Evolutionary conservation across 192 early-diverging fungal species (phyloP), one percentile per base, ranked within the genome.

Genomic region (Gaertneriomyces semiglobifer): DNA sequence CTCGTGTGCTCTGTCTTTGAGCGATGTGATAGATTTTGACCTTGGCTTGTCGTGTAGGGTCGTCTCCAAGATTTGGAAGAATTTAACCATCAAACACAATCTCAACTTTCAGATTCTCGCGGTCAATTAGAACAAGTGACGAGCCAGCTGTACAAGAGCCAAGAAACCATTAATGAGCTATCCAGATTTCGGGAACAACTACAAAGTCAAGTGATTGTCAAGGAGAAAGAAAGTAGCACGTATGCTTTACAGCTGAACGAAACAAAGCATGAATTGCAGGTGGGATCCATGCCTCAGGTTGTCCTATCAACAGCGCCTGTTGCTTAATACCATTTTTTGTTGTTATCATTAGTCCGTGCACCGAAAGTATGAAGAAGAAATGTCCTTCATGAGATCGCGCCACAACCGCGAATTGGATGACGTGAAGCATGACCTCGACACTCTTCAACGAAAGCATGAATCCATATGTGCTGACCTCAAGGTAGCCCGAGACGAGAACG

Each of bases 51-150:
- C n/a, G 7, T 10, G n/a, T 50, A 90, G 63, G 92, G 92, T 2
- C 81, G 91, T n/a, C 74, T 94, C 5, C 77, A 87, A 61, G 92
- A 94, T 74, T 80, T 92, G 76, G 90, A 94, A 68, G 78, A 91
- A 69, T 76, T 77, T 38, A 71, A 80, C 33, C 81, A 80, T 44
- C 63, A 77, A 11, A 79, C 71, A 14, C 46, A 60, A 6, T 20
- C 52, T 11, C 61, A 77, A 44, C 65, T 77, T 6, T 43, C 11
- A 19, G 66, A 73, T 43, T 78, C 80, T 4, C 40, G 61, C n/a
- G 14, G 63, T 7, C 52, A 44, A 19, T 60, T 84, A 14, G 44
- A 54, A n/a, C 48, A 46, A 40, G 33, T 79, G 53, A 75, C 61
- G 3, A 67, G 74, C 9, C 62, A 81, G 51, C 65, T 81, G 40